Evolutionary conservation across 192 early-diverging fungal species (phyloP).

Genomic region (Neocallimastix lanati): DNA sequence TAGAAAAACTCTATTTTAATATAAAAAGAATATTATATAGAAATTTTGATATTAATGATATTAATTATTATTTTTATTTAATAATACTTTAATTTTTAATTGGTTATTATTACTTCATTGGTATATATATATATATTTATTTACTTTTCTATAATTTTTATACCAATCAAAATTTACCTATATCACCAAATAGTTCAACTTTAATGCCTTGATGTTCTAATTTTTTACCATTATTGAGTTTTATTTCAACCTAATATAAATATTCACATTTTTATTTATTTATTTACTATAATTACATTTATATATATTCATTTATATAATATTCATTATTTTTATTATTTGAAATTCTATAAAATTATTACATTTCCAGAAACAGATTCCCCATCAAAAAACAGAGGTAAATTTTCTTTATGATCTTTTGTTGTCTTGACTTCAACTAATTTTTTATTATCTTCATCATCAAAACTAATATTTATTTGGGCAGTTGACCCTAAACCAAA

Average conservation of each 20-base stretch:
- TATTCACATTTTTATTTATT: too few species aligned
- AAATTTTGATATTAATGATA: too few species aligned
- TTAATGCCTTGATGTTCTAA: conserved; percentile 97
- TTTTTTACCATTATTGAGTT: conserved; percentile 73
- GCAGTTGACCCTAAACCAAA: conserved; percentile 63
- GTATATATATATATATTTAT: too few species aligned
- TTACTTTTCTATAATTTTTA: too few species aligned
- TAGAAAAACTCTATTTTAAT: conserved; percentile 92
- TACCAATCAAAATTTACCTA: conserved; percentile 41
- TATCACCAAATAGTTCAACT: conserved; percentile 95
- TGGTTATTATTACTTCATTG: too few species aligned
- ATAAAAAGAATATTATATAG: too few species aligned
- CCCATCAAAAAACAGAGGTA: conserved; percentile 91
- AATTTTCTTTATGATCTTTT: conserved; percentile 78
- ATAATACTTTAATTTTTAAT: too few species aligned
- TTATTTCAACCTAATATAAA: conserved; percentile 59
- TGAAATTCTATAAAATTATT: too few species aligned
- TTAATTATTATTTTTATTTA: too few species aligned
- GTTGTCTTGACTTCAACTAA: conserved; percentile 83
- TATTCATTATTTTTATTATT: too few species aligned
- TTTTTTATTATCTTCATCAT: conserved; percentile 75
- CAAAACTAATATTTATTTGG: conserved; percentile 71
- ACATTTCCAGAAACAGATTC: conserved; percentile 89
- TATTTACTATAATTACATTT: too few species aligned
- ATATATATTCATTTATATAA: too few species aligned